phyloP scores from a whole-genome alignment of 352 stramenopile genomes.

The Blastocystis sp. region DNA sequence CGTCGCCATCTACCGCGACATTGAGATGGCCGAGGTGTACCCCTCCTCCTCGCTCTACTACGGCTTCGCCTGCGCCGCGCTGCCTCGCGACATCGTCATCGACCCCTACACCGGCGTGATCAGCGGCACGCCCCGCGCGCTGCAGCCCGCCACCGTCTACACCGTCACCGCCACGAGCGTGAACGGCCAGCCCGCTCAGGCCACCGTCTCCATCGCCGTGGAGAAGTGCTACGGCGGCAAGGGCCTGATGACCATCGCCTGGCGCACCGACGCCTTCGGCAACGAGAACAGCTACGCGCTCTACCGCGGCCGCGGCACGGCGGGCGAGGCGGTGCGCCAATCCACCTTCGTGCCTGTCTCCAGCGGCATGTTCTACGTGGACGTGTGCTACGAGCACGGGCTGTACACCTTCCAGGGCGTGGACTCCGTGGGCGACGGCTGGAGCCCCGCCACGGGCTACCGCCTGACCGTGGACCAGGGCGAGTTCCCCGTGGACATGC shows the following conservation, averaged over 20 bases:
- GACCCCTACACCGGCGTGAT: conserved; percentile 17
- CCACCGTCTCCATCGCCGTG: background rate
- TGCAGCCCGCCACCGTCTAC: background rate
- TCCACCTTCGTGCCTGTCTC: background rate
- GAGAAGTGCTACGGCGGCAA: conserved; percentile 12
- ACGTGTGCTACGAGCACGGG: background rate
- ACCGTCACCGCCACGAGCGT: background rate
- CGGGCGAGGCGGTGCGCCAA: background rate
- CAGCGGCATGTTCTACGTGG: background rate
- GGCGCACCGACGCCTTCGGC: background rate
- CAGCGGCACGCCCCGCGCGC: background rate
- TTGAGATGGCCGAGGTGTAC: conserved; percentile 31
- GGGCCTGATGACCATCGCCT: conserved; percentile 4
- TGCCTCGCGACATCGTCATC: background rate
- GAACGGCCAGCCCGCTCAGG: background rate
- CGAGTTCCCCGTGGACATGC: conserved; percentile 16
- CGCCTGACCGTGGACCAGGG: conserved; percentile 37
- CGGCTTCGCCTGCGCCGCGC: background rate
- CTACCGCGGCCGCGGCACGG: background rate
- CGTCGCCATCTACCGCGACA: background rate
- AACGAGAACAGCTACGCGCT: conserved; percentile 25
- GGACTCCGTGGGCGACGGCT: conserved; percentile 19
- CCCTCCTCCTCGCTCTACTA: background rate
- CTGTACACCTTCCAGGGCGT: conserved; percentile 25
- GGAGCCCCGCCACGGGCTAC: background rate